phyloP scores from a whole-genome alignment of 805 yeast genomes.

The Candida piceae region DNA sequence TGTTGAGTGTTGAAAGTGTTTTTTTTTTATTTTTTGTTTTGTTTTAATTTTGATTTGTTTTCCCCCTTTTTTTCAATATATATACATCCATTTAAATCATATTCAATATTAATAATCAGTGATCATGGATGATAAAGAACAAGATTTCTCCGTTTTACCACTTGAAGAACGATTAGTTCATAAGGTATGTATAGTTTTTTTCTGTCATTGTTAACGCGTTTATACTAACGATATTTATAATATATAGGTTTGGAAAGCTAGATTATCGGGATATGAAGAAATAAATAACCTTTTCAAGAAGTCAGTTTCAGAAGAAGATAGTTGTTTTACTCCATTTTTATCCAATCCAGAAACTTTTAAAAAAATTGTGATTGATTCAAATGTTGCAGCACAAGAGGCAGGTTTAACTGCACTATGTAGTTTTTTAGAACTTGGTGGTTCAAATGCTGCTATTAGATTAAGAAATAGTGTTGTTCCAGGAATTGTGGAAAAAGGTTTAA shows the following conservation, averaged over 20 bases:
- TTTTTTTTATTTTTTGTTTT: no score
- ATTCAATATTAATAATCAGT: no score
- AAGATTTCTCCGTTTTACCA: slow-evolving; percentile 59
- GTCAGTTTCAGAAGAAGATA: slow-evolving; percentile 53
- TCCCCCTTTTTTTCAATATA: no score
- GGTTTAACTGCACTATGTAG: slow-evolving; percentile 57
- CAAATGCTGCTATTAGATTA: slow-evolving; percentile 35
- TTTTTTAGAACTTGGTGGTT: slow-evolving; percentile 53
- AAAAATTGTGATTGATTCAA: slow-evolving; percentile 64
- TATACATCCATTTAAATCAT: no score
- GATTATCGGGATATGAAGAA: slow-evolving; percentile 76
- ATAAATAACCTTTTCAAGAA: slow-evolving; percentile 44
- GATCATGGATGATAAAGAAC: slow-evolving; percentile 38
- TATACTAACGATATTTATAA: background rate
- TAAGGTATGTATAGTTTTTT: slow-evolving; percentile 40
- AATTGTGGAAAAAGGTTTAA: slow-evolving; percentile 77
- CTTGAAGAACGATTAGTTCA: slow-evolving; percentile 62
- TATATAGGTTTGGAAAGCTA: slow-evolving; percentile 69
- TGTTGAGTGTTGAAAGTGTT: no score
- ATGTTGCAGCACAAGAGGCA: slow-evolving; percentile 88
- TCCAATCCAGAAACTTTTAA: slow-evolving; percentile 51
- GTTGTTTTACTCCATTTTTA: slow-evolving; percentile 46
- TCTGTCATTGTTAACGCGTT: background rate
- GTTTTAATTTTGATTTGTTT: no score
- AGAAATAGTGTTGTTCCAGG: slow-evolving; percentile 40